Percentiles rank a stretch among this genome's conserved stretches.
These are phyloP conservation scores for Wickerhamiella hasegawae DNA, from an alignment of 805 yeast species.

Conservation along the genomic window DNA sequence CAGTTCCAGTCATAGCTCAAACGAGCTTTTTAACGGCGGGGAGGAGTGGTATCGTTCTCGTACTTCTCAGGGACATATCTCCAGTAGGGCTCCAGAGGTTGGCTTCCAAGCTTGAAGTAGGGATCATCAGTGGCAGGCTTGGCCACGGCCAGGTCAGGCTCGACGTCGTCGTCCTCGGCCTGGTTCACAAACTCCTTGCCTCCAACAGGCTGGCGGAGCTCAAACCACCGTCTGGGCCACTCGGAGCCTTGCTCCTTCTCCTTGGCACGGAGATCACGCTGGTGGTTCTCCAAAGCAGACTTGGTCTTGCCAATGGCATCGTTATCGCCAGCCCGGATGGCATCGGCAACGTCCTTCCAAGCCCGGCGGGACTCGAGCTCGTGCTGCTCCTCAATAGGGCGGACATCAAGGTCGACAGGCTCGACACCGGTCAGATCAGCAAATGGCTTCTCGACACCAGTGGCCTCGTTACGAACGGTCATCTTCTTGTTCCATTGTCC, in stretches of 20 bases:
- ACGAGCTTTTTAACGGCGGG: no score
- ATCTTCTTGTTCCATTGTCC: constrained; percentile 75
- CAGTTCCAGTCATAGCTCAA: no score
- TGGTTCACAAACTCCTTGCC: no score
- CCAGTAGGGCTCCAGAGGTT: neutral
- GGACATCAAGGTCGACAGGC: constrained; percentile 45
- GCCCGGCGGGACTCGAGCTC: constrained; percentile 74
- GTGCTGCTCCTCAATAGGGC: constrained; percentile 70
- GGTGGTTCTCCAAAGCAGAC: constrained; percentile 63
- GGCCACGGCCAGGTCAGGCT: no score
- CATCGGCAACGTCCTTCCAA: constrained; percentile 80
- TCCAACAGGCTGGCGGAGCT: constrained; percentile 14
- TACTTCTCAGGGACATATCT: neutral
- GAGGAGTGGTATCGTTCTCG: neutral
- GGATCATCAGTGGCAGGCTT: neutral
- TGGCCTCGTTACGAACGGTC: constrained; percentile 37
- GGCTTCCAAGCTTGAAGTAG: neutral
- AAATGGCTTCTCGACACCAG: constrained; percentile 20
- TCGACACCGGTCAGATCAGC: constrained; percentile 21
- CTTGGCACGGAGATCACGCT: constrained; percentile 62
- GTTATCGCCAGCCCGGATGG: constrained; percentile 60
- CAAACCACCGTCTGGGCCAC: constrained; percentile 83
- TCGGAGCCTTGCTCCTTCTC: constrained; percentile 46
- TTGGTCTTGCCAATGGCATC: constrained; percentile 63
- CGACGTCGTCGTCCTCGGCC: neutral